phyloP scores from a whole-genome alignment of 306 rosid species.

The Rosa multiflora region DNA sequence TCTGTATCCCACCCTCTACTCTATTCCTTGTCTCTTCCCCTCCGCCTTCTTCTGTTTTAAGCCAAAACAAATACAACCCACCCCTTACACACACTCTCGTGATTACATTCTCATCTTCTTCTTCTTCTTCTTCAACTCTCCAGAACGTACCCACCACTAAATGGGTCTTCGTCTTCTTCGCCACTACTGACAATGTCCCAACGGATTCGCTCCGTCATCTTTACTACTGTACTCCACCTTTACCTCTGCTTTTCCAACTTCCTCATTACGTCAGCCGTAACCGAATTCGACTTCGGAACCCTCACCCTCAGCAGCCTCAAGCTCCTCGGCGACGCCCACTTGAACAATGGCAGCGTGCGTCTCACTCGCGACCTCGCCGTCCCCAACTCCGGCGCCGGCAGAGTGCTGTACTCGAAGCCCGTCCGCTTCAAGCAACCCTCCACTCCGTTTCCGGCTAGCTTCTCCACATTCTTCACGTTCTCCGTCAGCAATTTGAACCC shows the following conservation, averaged over 20 bases:
- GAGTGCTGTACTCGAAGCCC: conserved; percentile 69
- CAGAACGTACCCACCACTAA: neutral
- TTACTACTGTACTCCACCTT: neutral
- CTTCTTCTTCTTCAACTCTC: conserved; percentile 14
- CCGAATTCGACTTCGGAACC: conserved; percentile 84
- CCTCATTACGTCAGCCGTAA: conserved; percentile 10
- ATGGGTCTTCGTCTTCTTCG: neutral
- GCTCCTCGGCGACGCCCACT: conserved; percentile 94
- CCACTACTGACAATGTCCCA: conserved; percentile 39
- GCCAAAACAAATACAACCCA: conserved; percentile 23
- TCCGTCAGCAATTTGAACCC: conserved; percentile 77
- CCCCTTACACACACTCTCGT: conserved; percentile 22
- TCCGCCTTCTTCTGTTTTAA: conserved; percentile 8
- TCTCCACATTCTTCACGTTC: conserved; percentile 84
- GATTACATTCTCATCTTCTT: conserved; percentile 20
- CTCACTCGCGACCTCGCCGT: conserved; percentile 95
- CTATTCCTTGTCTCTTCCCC: conserved; percentile 39
- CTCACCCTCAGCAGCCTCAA: conserved; percentile 59
- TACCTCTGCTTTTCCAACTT: conserved; percentile 3
- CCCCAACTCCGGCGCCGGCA: conserved; percentile 81
- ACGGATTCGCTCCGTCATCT: conserved; percentile 1
- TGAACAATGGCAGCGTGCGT: conserved; percentile 71
- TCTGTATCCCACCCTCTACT: conserved; percentile 31
- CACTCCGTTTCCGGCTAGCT: conserved; percentile 47
- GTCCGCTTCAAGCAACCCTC: conserved; percentile 65